Conservation (phyloP, 2,329 filamentous ascomycete genomes). For the Chaetomium globosum region DNA sequence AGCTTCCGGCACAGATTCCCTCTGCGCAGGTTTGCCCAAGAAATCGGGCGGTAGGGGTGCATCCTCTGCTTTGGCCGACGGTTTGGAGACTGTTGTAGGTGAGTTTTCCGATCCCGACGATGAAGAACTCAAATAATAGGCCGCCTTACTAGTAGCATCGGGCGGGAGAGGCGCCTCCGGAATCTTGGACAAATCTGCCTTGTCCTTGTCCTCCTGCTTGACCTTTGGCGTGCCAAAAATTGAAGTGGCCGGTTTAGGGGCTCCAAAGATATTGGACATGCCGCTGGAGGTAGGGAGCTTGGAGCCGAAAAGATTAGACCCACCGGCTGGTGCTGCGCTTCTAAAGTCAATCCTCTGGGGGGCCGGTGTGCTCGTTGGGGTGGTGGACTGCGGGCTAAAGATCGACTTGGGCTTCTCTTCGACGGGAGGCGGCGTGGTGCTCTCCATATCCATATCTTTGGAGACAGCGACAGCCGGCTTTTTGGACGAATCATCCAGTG, state of each 20-base stretch:
- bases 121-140: conserved; percentile 55
- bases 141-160: conserved; percentile 57
- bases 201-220: conserved; percentile 44
- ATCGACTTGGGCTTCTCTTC: conserved; percentile 45
- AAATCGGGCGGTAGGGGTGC: conserved; percentile 38
- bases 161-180: conserved; percentile 54
- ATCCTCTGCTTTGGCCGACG: conserved; percentile 36
- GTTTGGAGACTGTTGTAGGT: conserved; percentile 39
- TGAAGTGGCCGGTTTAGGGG: conserved; percentile 37
- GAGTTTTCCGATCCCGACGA: conserved; percentile 50
- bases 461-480: conserved; percentile 38
- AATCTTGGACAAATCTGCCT: conserved; percentile 40
- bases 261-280: conserved; percentile 36
- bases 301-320: conserved; percentile 37
- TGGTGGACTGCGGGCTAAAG: conserved; percentile 47
- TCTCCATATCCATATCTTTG: conserved; percentile 60
- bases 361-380: conserved; percentile 57
- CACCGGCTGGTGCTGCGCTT: conserved; percentile 41
- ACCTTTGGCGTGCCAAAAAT: conserved; percentile 40
- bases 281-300: conserved; percentile 32
- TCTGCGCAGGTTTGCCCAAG: conserved; percentile 27
- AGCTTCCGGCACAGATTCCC: conserved; percentile 28
- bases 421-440: conserved; percentile 38
- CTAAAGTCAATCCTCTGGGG: conserved; percentile 51
- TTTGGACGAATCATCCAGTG: conserved; percentile 54